These are phyloP conservation scores for Saccharomyces paradoxus DNA, from an alignment of 805 yeast genomes.

Conservation along the genomic window DNA sequence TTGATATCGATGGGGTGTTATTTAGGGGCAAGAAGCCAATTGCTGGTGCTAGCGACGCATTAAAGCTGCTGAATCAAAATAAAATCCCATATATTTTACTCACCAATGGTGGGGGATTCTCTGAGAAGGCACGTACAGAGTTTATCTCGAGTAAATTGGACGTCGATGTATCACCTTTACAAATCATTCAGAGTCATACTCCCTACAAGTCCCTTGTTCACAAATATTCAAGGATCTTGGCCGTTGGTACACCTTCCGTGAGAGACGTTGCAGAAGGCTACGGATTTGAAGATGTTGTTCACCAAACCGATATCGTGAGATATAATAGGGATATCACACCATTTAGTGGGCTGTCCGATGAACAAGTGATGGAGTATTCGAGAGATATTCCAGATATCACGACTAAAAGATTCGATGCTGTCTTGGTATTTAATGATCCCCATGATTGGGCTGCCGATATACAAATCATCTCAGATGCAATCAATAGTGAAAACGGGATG, in stretches of 20 bases:
- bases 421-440: constrained; percentile 81
- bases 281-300: constrained; percentile 70
- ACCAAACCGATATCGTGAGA: constrained; percentile 62
- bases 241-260: constrained; percentile 69
- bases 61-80: constrained; percentile 42
- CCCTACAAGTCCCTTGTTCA: constrained; percentile 60
- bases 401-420: constrained; percentile 53
- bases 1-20: constrained; percentile 77
- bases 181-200: constrained; percentile 80
- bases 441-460: constrained; percentile 80
- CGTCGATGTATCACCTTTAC: constrained; percentile 42
- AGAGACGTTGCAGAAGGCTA: constrained; percentile 64
- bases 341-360: constrained; percentile 62
- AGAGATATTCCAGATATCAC: constrained; percentile 18
- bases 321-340: constrained; percentile 60
- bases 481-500: constrained; percentile 54
- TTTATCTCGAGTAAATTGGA: constrained; percentile 41
- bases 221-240: constrained; percentile 55
- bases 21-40: constrained; percentile 65
- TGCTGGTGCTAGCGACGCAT: constrained; percentile 54
- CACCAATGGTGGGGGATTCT: constrained; percentile 85
- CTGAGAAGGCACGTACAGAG: constrained; percentile 53
- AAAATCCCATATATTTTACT: constrained; percentile 71
- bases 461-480: constrained; percentile 65
- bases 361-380: constrained; percentile 37